phyloP scores from a whole-genome alignment of 345 rosid genomes.

The Rhizophora mangle region DNA sequence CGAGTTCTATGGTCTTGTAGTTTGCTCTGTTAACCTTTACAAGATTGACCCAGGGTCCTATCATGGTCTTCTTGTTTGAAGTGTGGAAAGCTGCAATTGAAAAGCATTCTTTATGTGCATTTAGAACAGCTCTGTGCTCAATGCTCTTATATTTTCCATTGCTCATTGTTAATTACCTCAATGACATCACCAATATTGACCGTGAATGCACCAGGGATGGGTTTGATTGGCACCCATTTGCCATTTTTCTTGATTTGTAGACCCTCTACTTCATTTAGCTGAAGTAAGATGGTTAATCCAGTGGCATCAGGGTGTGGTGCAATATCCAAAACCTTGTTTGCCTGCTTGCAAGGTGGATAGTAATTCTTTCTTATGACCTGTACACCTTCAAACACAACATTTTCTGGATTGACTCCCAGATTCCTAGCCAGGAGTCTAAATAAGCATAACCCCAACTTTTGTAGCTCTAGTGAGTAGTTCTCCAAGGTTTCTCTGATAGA shows the following conservation, averaged over 20 bases:
- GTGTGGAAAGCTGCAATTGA: slow-evolving; percentile 39
- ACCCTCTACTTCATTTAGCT: slow-evolving; percentile 31
- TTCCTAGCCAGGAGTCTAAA: slow-evolving; percentile 31
- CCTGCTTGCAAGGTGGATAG: slow-evolving; percentile 38
- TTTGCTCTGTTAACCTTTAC: neutral
- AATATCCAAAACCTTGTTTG: slow-evolving; percentile 34
- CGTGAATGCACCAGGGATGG: slow-evolving; percentile 32
- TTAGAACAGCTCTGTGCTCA: slow-evolving; percentile 45
- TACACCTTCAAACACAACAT: slow-evolving; percentile 28
- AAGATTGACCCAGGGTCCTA: slow-evolving; percentile 35
- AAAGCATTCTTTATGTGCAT: slow-evolving; percentile 30
- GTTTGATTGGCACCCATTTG: slow-evolving; percentile 31
- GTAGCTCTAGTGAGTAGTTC: slow-evolving; percentile 27
- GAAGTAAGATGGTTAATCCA: slow-evolving; percentile 33
- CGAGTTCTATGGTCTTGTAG: slow-evolving; percentile 20
- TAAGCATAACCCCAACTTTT: slow-evolving; percentile 14
- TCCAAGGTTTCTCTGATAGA: slow-evolving; percentile 27
- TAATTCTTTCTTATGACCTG: slow-evolving; percentile 46
- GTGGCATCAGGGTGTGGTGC: slow-evolving; percentile 39
- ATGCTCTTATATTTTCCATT: slow-evolving; percentile 41
- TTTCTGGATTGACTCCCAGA: slow-evolving; percentile 28
- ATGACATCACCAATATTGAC: slow-evolving; percentile 34
- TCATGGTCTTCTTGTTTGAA: slow-evolving; percentile 18
- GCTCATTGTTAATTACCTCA: slow-evolving; percentile 34
- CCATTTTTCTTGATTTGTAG: slow-evolving; percentile 34